These are phyloP conservation scores for Clarireedia paspali DNA, from an alignment of 2,329 filamentous ascomycete species.

Conservation along the genomic window DNA sequence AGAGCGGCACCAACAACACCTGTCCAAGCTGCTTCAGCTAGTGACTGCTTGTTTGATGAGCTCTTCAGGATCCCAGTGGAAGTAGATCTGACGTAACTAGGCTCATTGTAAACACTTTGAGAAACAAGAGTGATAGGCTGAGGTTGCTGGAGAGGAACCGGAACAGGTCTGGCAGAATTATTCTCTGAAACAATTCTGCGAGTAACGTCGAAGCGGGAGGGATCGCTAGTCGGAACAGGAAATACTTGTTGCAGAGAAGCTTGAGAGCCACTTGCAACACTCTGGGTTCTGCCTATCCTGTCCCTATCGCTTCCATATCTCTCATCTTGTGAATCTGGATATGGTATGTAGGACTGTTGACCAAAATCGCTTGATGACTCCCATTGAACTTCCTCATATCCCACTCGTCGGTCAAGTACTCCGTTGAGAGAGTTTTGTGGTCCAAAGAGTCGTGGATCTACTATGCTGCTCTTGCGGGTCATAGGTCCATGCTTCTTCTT, in stretches of 20 bases:
- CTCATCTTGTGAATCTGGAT: not conserved
- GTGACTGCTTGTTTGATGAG: constrained; percentile 31
- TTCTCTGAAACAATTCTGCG: constrained; percentile 41
- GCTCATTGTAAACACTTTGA: constrained; percentile 53
- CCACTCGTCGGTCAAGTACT: constrained; percentile 45
- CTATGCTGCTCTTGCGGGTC: constrained; percentile 40
- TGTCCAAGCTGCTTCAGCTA: constrained; percentile 39
- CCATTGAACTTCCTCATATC: constrained; percentile 39
- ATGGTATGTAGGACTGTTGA: constrained; percentile 10
- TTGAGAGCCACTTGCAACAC: constrained; percentile 32
- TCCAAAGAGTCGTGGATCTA: constrained; percentile 52
- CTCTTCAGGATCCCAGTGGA: constrained; percentile 20
- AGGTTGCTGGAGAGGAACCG: constrained; percentile 74
- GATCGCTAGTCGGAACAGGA: constrained; percentile 59
- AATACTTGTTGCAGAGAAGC: constrained; percentile 55
- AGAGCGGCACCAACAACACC: constrained; percentile 43
- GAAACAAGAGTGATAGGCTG: constrained; percentile 70
- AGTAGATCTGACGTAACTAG: constrained; percentile 30
- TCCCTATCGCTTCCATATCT: constrained; percentile 1
- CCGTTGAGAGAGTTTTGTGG: constrained; percentile 54
- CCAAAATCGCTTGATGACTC: constrained; percentile 25
- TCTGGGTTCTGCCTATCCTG: constrained; percentile 19
- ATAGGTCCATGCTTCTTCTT: constrained; percentile 25
- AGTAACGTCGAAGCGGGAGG: constrained; percentile 50
- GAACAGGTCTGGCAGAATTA: constrained; percentile 42